Evolutionary conservation across 306 rosid genomes (phyloP).

Genomic region (Acacia confusa): DNA sequence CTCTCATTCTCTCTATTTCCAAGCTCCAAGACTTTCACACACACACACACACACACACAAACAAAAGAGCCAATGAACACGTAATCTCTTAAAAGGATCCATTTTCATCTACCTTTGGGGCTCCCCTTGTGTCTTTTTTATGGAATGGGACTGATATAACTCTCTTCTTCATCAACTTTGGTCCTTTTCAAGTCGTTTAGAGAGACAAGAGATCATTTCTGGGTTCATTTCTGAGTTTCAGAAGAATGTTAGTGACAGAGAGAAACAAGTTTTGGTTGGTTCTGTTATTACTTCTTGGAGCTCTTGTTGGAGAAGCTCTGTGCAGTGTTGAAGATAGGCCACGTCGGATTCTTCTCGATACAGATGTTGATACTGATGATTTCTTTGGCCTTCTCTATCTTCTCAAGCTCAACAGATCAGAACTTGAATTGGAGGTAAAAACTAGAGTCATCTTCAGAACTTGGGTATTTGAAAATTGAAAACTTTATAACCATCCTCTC

Average conservation of each 20-base stretch:
- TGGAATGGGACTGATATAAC: neutral
- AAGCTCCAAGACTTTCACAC: neutral
- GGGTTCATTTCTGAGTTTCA: slow-evolving; percentile 26
- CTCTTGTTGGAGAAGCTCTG: slow-evolving; percentile 33
- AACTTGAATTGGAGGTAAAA: slow-evolving; percentile 77
- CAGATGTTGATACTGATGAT: slow-evolving; percentile 92
- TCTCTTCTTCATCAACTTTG: neutral
- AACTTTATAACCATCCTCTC: neutral
- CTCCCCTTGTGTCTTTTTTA: neutral
- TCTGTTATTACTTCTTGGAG: slow-evolving; percentile 37
- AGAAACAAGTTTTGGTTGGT: slow-evolving; percentile 46
- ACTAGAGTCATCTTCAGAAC: neutral
- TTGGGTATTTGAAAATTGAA: slow-evolving; percentile 1
- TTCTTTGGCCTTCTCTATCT: slow-evolving; percentile 80
- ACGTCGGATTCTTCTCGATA: slow-evolving; percentile 81
- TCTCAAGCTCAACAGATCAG: slow-evolving; percentile 85
- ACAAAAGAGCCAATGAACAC: neutral
- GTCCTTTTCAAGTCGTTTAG: neutral
- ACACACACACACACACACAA: neutral
- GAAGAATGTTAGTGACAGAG: slow-evolving; percentile 49
- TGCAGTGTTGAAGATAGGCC: slow-evolving; percentile 45
- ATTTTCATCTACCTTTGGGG: neutral
- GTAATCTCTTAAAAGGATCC: neutral
- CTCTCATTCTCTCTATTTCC: neutral
- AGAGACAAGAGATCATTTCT: slow-evolving; percentile 10